Percentiles rank a stretch among this genome's conserved stretches.
Evolutionary conservation across 2,329 filamentous ascomycete genomes (phyloP).

Genomic region (Apiospora koreana): DNA sequence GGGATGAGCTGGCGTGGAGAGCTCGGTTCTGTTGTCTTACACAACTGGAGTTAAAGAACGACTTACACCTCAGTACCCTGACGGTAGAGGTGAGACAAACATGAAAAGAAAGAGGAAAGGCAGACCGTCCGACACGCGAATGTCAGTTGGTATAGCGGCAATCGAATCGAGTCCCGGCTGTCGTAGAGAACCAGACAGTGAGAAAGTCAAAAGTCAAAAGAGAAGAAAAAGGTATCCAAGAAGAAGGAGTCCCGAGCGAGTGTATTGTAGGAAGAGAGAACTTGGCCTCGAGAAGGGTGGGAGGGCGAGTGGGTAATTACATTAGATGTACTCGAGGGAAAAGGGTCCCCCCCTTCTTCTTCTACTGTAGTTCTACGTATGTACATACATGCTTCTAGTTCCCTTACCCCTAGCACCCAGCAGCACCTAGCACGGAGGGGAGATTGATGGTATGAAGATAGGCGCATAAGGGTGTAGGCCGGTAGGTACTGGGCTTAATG

Average conservation of each 20-base stretch:
- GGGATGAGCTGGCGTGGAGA: slow-evolving; percentile 2
- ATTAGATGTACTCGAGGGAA: neutral
- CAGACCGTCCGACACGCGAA: neutral
- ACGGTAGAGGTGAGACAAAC: slow-evolving; percentile 2
- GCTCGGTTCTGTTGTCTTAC: slow-evolving; percentile 5
- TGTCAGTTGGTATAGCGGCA: neutral
- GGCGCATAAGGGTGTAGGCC: neutral
- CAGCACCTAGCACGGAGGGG: neutral
- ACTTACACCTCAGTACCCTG: slow-evolving; percentile 7
- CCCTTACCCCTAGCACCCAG: neutral
- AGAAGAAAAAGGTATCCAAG: slow-evolving; percentile 3
- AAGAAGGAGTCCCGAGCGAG: slow-evolving; percentile 7
- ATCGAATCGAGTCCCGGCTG: neutral
- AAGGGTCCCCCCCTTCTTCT: neutral
- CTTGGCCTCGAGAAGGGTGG: slow-evolving; percentile 2
- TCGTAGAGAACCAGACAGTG: neutral
- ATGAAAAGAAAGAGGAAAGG: neutral
- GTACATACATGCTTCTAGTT: too few species aligned
- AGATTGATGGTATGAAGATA: slow-evolving; percentile 7
- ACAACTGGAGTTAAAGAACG: neutral
- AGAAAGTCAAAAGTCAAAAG: neutral
- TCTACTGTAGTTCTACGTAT: too few species aligned
- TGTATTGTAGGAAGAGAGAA: slow-evolving; percentile 2
- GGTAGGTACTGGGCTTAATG: slow-evolving; percentile 1
- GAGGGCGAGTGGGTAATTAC: slow-evolving; percentile 5